phyloP scores from a whole-genome alignment of 495 filamentous ascomycete genomes.

The Lichenothelia convexa region DNA sequence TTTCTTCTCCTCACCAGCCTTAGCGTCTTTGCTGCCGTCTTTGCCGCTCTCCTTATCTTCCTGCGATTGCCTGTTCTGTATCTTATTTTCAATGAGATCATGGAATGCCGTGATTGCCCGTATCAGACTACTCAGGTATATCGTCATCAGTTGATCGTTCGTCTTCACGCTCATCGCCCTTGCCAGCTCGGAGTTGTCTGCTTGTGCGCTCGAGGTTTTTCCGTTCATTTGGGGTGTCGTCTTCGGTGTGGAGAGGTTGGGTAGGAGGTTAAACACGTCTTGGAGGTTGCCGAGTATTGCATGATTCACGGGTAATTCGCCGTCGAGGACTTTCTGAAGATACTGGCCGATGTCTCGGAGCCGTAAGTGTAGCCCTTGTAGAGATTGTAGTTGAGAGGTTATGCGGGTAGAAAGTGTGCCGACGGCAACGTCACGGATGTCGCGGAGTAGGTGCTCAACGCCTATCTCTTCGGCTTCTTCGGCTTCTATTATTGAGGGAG shows the following conservation, averaged over 20 bases:
- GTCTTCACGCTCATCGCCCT: slow-evolving; percentile 97
- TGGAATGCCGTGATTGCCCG: slow-evolving; percentile 97
- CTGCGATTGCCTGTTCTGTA: slow-evolving; percentile 92
- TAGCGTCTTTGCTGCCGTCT: slow-evolving; percentile 34
- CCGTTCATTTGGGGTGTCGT: slow-evolving; percentile 26
- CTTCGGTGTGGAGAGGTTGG: slow-evolving; percentile 79
- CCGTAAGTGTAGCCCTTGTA: slow-evolving; percentile 89
- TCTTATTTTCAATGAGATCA: slow-evolving; percentile 98
- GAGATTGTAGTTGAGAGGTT: slow-evolving; percentile 90
- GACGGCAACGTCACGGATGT: slow-evolving; percentile 95
- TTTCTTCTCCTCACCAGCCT: slow-evolving; percentile 38
- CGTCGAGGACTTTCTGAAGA: slow-evolving; percentile 85
- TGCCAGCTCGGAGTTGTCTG: slow-evolving; percentile 64
- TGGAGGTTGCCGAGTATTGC: slow-evolving; percentile 94
- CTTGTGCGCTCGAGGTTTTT: slow-evolving; percentile 27
- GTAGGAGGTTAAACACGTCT: slow-evolving; percentile 96
- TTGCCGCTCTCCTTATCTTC: slow-evolving; percentile 83
- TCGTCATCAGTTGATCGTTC: slow-evolving; percentile 95
- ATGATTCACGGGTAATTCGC: slow-evolving; percentile 87
- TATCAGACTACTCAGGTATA: slow-evolving; percentile 91
- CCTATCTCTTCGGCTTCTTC: slow-evolving; percentile 98
- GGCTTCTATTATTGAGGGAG: slow-evolving; percentile 96
- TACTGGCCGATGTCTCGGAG: slow-evolving; percentile 91
- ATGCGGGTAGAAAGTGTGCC: slow-evolving; percentile 96
- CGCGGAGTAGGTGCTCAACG: slow-evolving; percentile 91